Conservation (phyloP, 768 basidiomycete genomes). For the Sarcodon aspratus region DNA sequence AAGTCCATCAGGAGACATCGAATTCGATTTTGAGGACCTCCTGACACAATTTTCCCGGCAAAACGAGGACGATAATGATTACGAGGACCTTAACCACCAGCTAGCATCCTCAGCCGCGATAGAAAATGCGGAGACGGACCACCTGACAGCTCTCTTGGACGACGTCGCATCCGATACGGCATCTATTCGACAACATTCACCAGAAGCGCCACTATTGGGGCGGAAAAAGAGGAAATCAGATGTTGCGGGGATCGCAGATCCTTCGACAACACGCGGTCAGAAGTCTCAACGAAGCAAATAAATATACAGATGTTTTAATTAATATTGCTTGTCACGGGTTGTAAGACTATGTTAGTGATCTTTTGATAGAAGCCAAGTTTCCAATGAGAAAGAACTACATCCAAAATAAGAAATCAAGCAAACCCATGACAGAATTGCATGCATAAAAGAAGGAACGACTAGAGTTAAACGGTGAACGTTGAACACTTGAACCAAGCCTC, state of each 20-base stretch:
- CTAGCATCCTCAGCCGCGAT: slow-evolving; percentile 19
- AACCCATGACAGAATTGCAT: too few relatives aligned
- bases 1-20: slow-evolving; percentile 1
- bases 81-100: slow-evolving; percentile 18
- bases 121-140: slow-evolving; percentile 21
- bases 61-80: slow-evolving; percentile 19
- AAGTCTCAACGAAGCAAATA: too few relatives aligned
- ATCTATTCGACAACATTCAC: background rate
- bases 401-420: too few relatives aligned
- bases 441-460: too few relatives aligned
- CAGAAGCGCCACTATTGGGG: background rate
- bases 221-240: background rate
- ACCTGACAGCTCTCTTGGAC: slow-evolving; percentile 31
- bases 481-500: too few relatives aligned
- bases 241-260: background rate
- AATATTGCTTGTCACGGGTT: too few relatives aligned
- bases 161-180: slow-evolving; percentile 23
- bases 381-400: too few relatives aligned
- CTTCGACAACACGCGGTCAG: too few relatives aligned
- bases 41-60: slow-evolving; percentile 25
- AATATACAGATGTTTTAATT: too few relatives aligned
- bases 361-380: too few relatives aligned
- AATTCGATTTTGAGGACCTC: slow-evolving; percentile 30
- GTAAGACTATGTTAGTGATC: too few relatives aligned
- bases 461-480: too few relatives aligned